Percentiles rank a stretch among this genome's conserved stretches.
phyloP scores from a whole-genome alignment of 768 basidiomycete species.

The Tulasnella sp. region DNA sequence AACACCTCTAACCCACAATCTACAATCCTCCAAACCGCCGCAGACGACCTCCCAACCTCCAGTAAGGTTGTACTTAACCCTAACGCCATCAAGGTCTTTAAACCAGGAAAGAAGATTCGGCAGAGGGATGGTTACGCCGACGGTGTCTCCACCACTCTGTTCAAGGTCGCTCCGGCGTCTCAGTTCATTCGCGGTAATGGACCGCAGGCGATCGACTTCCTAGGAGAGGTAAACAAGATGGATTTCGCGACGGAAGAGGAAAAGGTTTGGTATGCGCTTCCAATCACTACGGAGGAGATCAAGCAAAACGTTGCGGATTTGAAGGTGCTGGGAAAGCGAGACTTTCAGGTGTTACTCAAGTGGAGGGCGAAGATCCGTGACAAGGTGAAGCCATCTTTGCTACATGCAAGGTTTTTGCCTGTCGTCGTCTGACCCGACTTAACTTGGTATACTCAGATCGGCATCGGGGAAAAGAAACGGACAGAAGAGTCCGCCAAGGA shows the following conservation, averaged over 20 bases:
- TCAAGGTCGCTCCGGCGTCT: conserved; percentile 55
- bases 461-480: conserved; percentile 70
- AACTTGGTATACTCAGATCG: conserved; percentile 41
- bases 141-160: conserved; percentile 74
- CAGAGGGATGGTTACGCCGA: conserved; percentile 92
- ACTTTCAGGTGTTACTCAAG: conserved; percentile 86
- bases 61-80: neutral
- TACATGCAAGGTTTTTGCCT: too few relatives aligned
- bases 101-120: conserved; percentile 92
- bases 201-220: conserved; percentile 62
- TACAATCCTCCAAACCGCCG: neutral
- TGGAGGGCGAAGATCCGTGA: conserved; percentile 84
- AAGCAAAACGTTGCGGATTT: conserved; percentile 80
- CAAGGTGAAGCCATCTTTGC: conserved; percentile 62
- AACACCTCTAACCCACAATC: neutral
- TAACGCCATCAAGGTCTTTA: conserved; percentile 62
- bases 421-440: neutral
- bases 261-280: conserved; percentile 68
- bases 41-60: neutral
- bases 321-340: conserved; percentile 94
- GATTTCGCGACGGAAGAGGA: conserved; percentile 75
- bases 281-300: conserved; percentile 68
- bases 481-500: conserved; percentile 69
- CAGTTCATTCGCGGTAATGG: conserved; percentile 51
- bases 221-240: conserved; percentile 72